Evolutionary conservation across 2,329 filamentous ascomycete species (phyloP), one percentile per base, ranked within the genome.

Genomic region (Pseudogymnoascus sp.): DNA sequence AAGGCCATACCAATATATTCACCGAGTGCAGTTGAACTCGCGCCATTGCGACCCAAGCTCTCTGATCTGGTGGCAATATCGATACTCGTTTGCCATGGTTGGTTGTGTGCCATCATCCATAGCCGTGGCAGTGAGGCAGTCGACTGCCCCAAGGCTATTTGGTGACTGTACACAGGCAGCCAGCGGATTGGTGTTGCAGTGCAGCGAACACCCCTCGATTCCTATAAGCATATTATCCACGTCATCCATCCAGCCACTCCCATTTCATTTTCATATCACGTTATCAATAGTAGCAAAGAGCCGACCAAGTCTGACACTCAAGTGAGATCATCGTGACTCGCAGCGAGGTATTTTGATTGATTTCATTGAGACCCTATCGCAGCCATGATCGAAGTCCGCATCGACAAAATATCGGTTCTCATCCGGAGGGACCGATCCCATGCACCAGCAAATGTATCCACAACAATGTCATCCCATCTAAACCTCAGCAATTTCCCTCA

Each of bases 401-500:
- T 64, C 66, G 62, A 64, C 21, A 60, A 60, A 60, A 60, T 42
- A 38, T 60, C 59, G 59, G 59, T 8, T 60, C 25, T 62, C 64
- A 65, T 69, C 63, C 66, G 64, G 66, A 67, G 42, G 63, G 63
- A 63, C 68, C 70, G 66, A 69, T 73, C 72, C 71, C 68, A 69
- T 69, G 68, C 71, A 69, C 70, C 69, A 71, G 68, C 69, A 71
- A 72, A 73, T 72, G 70, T 68, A 68, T 63, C 66, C 69, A 67
- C 62, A 67, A 64, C 61, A 68, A 62, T 68, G 67, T 69, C 63
- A 65, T 61, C 64, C 70, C 75, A 74, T 78, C 84, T 90, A 93
- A 82, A 96, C 91, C 87, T 96, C 93, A 77, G 90, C 90, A 83
- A 96, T 96, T 84, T 97, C 93, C 79, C 93, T 89, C 83, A 97